Base-by-base conservation (phyloP, 495 filamentous ascomycete genomes). In the Astrothelium subdiscretum region DNA sequence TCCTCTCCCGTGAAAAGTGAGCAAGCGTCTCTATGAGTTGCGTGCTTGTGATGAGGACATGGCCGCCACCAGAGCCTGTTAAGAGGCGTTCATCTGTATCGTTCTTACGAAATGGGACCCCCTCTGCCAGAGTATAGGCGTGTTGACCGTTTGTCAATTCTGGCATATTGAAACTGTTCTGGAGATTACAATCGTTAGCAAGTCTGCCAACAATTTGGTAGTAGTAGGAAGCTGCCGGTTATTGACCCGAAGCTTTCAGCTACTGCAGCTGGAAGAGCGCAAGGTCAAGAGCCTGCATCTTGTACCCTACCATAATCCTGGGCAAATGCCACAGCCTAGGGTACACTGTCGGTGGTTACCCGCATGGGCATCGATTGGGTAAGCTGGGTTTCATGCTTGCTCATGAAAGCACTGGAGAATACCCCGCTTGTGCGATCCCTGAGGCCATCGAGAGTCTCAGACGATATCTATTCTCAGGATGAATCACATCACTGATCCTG, bases 11-110 rank as follows among this genome's bases (percentile, higher is more conserved):
- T 22, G 59, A 40, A 29, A 61, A 51, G 22, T 51, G 59, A 44
- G 59, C 59, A 5, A 61, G 42, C 11, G 59, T 61, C 43, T 61
- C 59, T 13, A 51, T 61, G 4, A 61, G 59, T 27, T 61, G 59
- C 20, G 59, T 61, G 29, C 48, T 54, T 5, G 48, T 54, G 20
- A 54, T 20, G n/a, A 54, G 48, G 24, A 54, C 48, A 54, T 54
- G 48, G 48, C 48, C 48, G 15, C 48, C 48, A 54, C 48, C 48
- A 29, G 48, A 54, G 8, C 48, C 48, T n/a, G 48, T 54, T 2
- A 54, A 29, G 48, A 54, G 48, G 20, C 48, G 48, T 29, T 54
- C 48, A 15, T 54, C 48, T 26, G 48, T 54, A 29, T 54, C 48
- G 29, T 54, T 54, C 11, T 15, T 54, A 2, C 48, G 48, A 54